phyloP scores from a whole-genome alignment of 2,329 filamentous ascomycete species.

The Epichloe coenophiala region DNA sequence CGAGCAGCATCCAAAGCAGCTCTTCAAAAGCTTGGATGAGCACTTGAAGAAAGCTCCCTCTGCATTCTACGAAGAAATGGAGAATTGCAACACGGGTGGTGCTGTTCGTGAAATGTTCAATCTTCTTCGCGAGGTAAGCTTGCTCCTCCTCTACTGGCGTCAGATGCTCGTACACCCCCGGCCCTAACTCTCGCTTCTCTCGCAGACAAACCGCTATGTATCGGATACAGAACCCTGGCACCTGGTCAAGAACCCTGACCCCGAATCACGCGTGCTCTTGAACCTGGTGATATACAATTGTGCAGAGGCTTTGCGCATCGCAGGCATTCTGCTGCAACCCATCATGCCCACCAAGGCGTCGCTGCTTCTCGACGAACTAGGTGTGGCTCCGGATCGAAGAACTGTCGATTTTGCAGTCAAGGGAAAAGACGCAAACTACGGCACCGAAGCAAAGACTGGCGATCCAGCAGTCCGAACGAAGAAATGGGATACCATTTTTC shows the following conservation, averaged over 20 bases:
- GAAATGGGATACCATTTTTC: slow-evolving; percentile 35
- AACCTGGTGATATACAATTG: slow-evolving; percentile 54
- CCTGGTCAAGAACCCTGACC: slow-evolving; percentile 26
- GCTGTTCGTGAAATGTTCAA: slow-evolving; percentile 54
- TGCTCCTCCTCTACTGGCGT: too few species aligned
- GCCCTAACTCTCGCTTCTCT: too few species aligned
- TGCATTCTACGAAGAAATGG: slow-evolving; percentile 42
- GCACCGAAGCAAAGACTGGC: slow-evolving; percentile 22
- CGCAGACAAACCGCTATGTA: slow-evolving; percentile 34
- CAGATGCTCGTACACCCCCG: too few species aligned
- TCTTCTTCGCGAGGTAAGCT: slow-evolving; percentile 42
- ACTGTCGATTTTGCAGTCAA: slow-evolving; percentile 47
- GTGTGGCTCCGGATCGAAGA: slow-evolving; percentile 51
- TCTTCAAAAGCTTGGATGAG: slow-evolving; percentile 15
- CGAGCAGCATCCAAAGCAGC: background rate
- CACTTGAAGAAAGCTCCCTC: slow-evolving; percentile 10
- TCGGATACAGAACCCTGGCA: slow-evolving; percentile 56
- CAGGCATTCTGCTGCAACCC: slow-evolving; percentile 76
- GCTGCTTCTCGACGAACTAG: slow-evolving; percentile 62
- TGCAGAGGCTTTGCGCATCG: slow-evolving; percentile 65
- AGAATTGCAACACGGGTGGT: slow-evolving; percentile 44
- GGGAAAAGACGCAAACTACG: slow-evolving; percentile 58
- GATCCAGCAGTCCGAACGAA: slow-evolving; percentile 18
- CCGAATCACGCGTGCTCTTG: slow-evolving; percentile 26
- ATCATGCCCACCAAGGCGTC: slow-evolving; percentile 73